A percentile compares a stretch with the other conserved stretches of the same genome.
phyloP scores from a whole-genome alignment of 305 asterid genomes.

The Solanum chacoense region DNA sequence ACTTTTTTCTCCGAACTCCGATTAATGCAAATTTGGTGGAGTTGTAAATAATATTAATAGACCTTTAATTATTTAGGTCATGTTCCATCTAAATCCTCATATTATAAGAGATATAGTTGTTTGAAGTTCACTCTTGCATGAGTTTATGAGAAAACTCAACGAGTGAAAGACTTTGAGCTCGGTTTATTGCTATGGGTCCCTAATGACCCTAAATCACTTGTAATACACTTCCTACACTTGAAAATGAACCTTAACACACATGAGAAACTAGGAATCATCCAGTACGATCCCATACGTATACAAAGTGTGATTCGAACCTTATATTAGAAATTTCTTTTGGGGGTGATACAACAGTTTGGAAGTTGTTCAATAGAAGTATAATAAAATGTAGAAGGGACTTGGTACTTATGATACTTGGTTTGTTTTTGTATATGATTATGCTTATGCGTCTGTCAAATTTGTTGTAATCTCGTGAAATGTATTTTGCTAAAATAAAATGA shows the following conservation, averaged over 20 bases:
- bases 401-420: background rate
- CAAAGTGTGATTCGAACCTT: background rate
- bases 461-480: background rate
- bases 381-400: background rate
- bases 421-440: background rate
- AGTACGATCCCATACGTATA: background rate
- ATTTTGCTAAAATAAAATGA: background rate
- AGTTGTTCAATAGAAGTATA: background rate
- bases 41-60: background rate
- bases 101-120: background rate
- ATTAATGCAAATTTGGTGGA: background rate
- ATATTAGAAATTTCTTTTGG: too few relatives aligned
- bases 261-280: background rate
- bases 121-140: background rate
- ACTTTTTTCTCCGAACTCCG: background rate
- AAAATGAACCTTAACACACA: background rate
- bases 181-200: background rate
- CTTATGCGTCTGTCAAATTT: background rate
- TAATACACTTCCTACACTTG: background rate
- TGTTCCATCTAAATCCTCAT: background rate
- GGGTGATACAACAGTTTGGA: background rate
- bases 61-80: background rate
- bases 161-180: background rate
- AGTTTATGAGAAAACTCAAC: background rate
- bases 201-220: background rate